A percentile compares a stretch with the other conserved stretches of the same genome.
These are phyloP conservation scores for Galeopsis tetrahit DNA, from an alignment of 257 asterid species.

Conservation along the genomic window DNA sequence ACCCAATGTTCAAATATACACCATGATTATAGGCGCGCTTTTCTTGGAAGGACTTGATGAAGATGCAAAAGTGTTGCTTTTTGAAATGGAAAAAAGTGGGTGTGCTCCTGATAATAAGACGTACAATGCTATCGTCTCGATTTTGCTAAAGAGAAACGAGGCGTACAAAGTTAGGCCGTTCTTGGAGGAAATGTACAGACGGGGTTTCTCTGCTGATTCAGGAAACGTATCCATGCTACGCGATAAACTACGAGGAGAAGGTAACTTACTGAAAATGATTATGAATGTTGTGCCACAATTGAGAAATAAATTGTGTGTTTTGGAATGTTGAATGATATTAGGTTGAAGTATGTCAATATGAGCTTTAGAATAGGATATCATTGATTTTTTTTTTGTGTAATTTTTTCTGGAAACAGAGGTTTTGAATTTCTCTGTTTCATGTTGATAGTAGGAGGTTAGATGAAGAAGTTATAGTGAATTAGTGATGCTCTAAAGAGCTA, in stretches of 20 bases:
- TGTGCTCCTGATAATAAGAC: not conserved
- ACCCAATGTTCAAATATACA: conserved; percentile 12
- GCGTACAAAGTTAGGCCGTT: not conserved
- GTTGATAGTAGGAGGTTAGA: not conserved
- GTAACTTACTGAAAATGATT: not conserved
- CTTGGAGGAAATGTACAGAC: not conserved
- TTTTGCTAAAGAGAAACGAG: conserved; percentile 4
- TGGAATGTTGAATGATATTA: not conserved
- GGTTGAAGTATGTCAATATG: not conserved
- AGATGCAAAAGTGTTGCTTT: not conserved
- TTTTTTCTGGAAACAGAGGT: not conserved
- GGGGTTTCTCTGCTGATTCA: not conserved
- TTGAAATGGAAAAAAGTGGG: not conserved
- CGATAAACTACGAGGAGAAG: not conserved
- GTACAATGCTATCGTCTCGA: not conserved
- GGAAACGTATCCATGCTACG: not conserved
- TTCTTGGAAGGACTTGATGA: not conserved
- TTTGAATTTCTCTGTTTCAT: not conserved
- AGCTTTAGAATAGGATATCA: not conserved
- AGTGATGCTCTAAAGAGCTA: not conserved
- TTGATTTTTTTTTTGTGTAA: not conserved
- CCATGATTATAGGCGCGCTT: not conserved
- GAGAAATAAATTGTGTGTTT: not conserved
- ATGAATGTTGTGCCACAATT: not conserved
- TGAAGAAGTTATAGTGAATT: not conserved